These are phyloP conservation scores for Ophiostoma himal-ulmi DNA, from an alignment of 2,329 filamentous ascomycete species.

Conservation along the genomic window DNA sequence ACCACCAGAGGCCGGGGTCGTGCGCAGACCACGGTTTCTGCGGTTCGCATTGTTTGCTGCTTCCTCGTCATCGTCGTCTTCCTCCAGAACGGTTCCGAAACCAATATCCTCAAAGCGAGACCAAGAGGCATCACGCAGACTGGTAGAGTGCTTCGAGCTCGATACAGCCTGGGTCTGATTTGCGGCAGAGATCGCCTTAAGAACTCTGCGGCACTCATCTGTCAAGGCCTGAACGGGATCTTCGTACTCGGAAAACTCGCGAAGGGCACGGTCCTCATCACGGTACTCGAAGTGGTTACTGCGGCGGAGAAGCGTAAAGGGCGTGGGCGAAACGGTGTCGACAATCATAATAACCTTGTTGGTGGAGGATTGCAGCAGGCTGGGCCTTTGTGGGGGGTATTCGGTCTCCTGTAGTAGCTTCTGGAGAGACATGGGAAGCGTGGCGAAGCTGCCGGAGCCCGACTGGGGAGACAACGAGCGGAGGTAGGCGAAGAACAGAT, in stretches of 20 bases:
- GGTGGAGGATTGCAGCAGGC: constrained; percentile 70
- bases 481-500: constrained; percentile 96
- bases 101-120: constrained; percentile 94
- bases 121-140: constrained; percentile 82
- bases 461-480: constrained; percentile 81
- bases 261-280: constrained; percentile 77
- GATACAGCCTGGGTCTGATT: constrained; percentile 74
- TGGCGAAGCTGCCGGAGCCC: constrained; percentile 70
- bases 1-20: constrained; percentile 60
- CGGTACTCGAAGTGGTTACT: constrained; percentile 95
- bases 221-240: constrained; percentile 84
- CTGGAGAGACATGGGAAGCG: constrained; percentile 84
- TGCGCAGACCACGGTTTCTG: constrained; percentile 46
- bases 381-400: constrained; percentile 78
- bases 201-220: constrained; percentile 86
- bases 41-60: constrained; percentile 35
- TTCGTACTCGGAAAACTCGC: constrained; percentile 79
- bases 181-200: constrained; percentile 78
- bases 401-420: constrained; percentile 86
- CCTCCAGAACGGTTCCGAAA: constrained; percentile 70
- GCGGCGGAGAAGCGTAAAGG: constrained; percentile 81
- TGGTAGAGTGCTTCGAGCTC: constrained; percentile 63
- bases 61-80: constrained; percentile 62
- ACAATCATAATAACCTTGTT: constrained; percentile 96
- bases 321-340: constrained; percentile 87